Conservation (phyloP, 2,329 filamentous ascomycete genomes). For the Apiospora marii region DNA sequence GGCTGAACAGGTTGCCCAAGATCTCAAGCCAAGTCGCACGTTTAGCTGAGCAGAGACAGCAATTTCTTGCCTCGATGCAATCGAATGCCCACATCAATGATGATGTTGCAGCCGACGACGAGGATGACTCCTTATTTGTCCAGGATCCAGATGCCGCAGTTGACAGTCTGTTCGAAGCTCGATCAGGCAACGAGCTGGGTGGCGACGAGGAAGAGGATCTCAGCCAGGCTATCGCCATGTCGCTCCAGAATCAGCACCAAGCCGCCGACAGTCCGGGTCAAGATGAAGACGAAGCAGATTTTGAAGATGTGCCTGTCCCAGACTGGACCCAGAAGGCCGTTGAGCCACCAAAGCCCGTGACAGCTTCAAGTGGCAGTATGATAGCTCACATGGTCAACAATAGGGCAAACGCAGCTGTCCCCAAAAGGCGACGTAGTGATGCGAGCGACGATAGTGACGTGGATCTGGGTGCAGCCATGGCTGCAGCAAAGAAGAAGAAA, state of each 20-base stretch:
- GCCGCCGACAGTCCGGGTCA: slow-evolving; percentile 31
- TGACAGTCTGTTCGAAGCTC: slow-evolving; percentile 34
- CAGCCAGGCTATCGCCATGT: slow-evolving; percentile 83
- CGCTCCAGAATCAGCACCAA: slow-evolving; percentile 70
- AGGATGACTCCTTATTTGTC: slow-evolving; percentile 66
- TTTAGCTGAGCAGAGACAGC: slow-evolving; percentile 38
- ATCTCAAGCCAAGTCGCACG: slow-evolving; percentile 40
- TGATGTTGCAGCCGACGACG: slow-evolving; percentile 44
- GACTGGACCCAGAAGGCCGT: slow-evolving; percentile 65
- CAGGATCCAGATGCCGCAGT: slow-evolving; percentile 35
- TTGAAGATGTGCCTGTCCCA: slow-evolving; percentile 61
- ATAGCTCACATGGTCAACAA: slow-evolving; percentile 81
- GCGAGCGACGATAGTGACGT: slow-evolving; percentile 78
- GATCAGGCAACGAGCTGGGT: slow-evolving; percentile 42
- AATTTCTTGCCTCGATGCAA: slow-evolving; percentile 36
- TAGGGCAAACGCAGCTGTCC: slow-evolving; percentile 68
- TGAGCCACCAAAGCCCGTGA: slow-evolving; percentile 58
- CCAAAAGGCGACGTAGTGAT: slow-evolving; percentile 55
- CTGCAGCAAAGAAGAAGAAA: slow-evolving; percentile 72
- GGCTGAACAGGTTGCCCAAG: slow-evolving; percentile 83
- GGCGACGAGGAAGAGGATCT: slow-evolving; percentile 68
- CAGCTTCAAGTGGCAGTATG: slow-evolving; percentile 61
- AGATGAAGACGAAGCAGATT: slow-evolving; percentile 50
- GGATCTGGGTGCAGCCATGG: slow-evolving; percentile 79
- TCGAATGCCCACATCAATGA: slow-evolving; percentile 27